Base-by-base conservation (phyloP, 2,329 filamentous ascomycete species). In the Colletotrichum magnum region DNA sequence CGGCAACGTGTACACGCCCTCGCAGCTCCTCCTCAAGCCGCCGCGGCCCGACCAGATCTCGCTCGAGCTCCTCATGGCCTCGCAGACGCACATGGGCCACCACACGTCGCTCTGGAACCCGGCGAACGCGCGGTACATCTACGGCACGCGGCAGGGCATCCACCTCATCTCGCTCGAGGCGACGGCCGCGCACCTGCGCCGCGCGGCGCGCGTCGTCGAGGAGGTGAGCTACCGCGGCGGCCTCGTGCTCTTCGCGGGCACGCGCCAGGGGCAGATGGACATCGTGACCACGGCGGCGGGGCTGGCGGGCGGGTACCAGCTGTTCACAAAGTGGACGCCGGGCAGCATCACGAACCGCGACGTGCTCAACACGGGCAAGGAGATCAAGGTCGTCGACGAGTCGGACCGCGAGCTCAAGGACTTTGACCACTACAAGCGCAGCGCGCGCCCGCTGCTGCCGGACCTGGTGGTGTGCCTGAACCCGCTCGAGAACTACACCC, bases 391-490 rank as follows among this genome's bases (percentile, higher is more conserved):
- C 7, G 90, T 98, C 63, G 90, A 98, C 80, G 88, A 92, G 77
- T 76, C 88, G 68, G 96, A 98, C 79, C 75, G 88, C 71, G 77
- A 80, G 54, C 72, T 89, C 21, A 63, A 77, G 0, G 90, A 90
- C 1, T 97, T 92, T 75, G 88, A 92, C 56, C 83, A 87, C 45
- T 90, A 92, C 77, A 80, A 93, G 69, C 83, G 81, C 56, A 85
- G 90, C 48, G 86, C 89, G 51, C 84, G 90, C 13, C 90, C 92
- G 6, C 79, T 98, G 52, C 88, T 93, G 74, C 96, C 96, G 0
- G 96, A 99, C 79, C 83, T 99, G 68, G 95, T 99, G 1, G 90
- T 99, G 13, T 96, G 94, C 77, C 78, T 99, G 75, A 99, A 98
- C 79, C 95, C 95, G 12, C 78, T 95, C 66, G 96, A 99, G 85